Percentiles rank a stretch among this genome's conserved stretches.
Evolutionary conservation across 2,329 filamentous ascomycete genomes (phyloP).

Genomic region (Phaeosphaeria sp.): DNA sequence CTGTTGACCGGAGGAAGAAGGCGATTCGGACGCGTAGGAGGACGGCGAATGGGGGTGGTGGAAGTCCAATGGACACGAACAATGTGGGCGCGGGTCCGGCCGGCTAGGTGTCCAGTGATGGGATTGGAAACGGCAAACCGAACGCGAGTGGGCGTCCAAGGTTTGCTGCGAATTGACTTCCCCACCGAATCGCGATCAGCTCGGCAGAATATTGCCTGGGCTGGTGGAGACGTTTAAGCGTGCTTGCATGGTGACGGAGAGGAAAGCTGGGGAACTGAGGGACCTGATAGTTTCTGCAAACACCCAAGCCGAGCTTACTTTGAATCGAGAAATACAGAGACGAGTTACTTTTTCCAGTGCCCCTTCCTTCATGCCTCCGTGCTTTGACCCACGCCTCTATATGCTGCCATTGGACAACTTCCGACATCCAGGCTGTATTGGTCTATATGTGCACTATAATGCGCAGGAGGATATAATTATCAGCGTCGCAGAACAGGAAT

Average conservation of each 20-base stretch:
- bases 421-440: too few relatives aligned
- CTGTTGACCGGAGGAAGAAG: constrained; percentile 46
- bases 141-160: not conserved
- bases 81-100: constrained; percentile 39
- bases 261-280: not conserved
- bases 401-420: too few relatives aligned
- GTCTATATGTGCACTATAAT: too few relatives aligned
- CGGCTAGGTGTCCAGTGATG: constrained; percentile 14
- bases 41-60: constrained; percentile 40
- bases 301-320: not conserved
- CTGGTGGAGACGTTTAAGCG: too few relatives aligned
- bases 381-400: too few relatives aligned
- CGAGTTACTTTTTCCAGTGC: not conserved
- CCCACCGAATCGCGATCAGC: not conserved
- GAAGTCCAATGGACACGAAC: constrained; percentile 52
- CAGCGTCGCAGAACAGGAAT: too few relatives aligned
- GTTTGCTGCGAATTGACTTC: not conserved
- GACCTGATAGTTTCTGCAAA: not conserved
- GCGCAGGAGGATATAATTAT: too few relatives aligned
- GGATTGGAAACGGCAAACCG: not conserved
- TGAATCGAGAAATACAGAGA: not conserved
- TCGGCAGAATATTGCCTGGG: not conserved
- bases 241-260: too few relatives aligned
- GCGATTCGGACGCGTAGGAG: constrained; percentile 44
- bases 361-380: not conserved